Percentiles rank a stretch among this genome's conserved stretches.
Evolutionary conservation across 116 monocot genomes (phyloP).

Genomic region (Posidonia oceanica): DNA sequence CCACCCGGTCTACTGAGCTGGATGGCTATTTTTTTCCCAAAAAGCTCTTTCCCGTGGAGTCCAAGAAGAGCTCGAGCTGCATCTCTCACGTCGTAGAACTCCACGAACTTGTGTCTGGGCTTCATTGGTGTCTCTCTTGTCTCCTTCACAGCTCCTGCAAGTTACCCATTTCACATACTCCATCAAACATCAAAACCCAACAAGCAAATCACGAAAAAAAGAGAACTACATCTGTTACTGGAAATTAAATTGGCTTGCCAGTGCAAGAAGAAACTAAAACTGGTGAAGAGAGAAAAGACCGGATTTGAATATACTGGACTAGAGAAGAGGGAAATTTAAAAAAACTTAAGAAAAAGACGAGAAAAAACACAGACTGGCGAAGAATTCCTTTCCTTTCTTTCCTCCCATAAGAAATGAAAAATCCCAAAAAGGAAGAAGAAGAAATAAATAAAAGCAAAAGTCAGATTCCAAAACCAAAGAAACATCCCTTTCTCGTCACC

Average conservation of each 20-base stretch:
- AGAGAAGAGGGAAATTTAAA: neutral
- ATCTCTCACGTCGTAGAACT: conserved; percentile 86
- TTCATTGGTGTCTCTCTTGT: conserved; percentile 47
- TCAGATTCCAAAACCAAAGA: no score
- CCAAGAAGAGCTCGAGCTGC: conserved; percentile 48
- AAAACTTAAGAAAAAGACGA: neutral
- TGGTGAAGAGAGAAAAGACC: neutral
- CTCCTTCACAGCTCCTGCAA: conserved; percentile 70
- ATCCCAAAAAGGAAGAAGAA: no score
- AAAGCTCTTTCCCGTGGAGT: conserved; percentile 51
- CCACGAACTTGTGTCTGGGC: conserved; percentile 49
- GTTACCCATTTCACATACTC: neutral
- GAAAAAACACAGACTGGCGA: neutral
- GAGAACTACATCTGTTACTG: neutral
- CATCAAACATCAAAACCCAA: neutral
- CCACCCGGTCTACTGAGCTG: conserved; percentile 48
- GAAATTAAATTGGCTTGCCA: no score
- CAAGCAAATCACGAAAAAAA: neutral
- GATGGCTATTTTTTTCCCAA: conserved; percentile 31
- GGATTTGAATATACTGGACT: neutral
- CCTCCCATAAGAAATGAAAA: no score
- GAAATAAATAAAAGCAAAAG: no score
- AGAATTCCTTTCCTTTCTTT: neutral
- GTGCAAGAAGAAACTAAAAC: neutral
- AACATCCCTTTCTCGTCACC: no score